Percentiles rank a stretch among this genome's conserved stretches.
Conservation (phyloP, 805 yeast species). For the Scheffersomyces coipomensis region DNA sequence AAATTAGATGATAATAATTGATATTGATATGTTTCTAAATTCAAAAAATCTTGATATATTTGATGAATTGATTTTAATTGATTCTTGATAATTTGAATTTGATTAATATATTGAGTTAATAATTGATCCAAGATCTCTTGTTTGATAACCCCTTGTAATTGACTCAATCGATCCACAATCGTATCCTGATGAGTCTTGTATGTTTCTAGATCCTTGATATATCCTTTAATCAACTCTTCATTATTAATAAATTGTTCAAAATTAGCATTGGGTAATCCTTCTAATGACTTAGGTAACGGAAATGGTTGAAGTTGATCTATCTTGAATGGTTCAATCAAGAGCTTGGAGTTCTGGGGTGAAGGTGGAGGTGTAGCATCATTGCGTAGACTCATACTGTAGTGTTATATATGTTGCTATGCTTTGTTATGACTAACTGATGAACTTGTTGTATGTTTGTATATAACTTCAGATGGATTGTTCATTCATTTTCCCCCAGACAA, state of each 20-base stretch:
- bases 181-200: constrained; percentile 14
- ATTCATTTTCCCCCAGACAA: too few species aligned
- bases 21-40: constrained; percentile 37
- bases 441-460: too few species aligned
- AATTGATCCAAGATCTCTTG: constrained; percentile 7
- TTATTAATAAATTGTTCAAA: constrained; percentile 24
- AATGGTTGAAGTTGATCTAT: constrained; percentile 3
- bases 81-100: constrained; percentile 18
- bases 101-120: constrained; percentile 17
- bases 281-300: constrained; percentile 24
- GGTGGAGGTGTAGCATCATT: too few species aligned
- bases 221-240: constrained; percentile 30
- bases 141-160: constrained; percentile 19
- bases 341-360: too few species aligned
- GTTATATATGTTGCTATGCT: too few species aligned
- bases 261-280: constrained; percentile 25
- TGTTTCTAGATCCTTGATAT: constrained; percentile 20
- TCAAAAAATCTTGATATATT: constrained; percentile 29
- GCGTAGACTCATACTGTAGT: too few species aligned
- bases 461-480: too few species aligned
- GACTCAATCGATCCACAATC: constrained; percentile 10
- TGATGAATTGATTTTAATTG: constrained; percentile 21
- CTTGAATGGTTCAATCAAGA: neutral
- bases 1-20: constrained; percentile 36
- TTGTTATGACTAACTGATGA: too few species aligned